phyloP scores from a whole-genome alignment of 768 basidiomycete species.

The Leccinum sublutescens region DNA sequence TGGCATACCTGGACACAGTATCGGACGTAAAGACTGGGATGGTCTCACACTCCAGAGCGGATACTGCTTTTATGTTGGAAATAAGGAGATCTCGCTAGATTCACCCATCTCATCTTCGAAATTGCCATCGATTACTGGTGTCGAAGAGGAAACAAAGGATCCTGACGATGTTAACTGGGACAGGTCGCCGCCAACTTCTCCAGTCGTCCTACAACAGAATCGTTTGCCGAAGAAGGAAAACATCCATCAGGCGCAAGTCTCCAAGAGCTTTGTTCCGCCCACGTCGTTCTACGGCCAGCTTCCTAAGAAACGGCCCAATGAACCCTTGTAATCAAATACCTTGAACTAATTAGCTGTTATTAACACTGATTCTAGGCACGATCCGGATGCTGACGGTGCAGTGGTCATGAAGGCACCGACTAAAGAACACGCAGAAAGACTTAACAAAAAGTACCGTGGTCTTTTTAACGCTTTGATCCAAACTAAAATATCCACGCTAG shows the following conservation, averaged over 20 bases:
- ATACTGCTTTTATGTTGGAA: slow-evolving; percentile 46
- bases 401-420: slow-evolving; percentile 84
- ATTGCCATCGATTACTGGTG: slow-evolving; percentile 45
- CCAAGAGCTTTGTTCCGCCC: slow-evolving; percentile 46
- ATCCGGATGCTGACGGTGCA: slow-evolving; percentile 73
- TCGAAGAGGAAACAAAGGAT: slow-evolving; percentile 29
- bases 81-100: slow-evolving; percentile 64
- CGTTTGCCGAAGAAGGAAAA: slow-evolving; percentile 22
- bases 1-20: slow-evolving; percentile 35
- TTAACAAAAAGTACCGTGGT: slow-evolving; percentile 62
- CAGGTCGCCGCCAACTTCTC: slow-evolving; percentile 16
- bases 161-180: slow-evolving; percentile 15
- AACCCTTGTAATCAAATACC: slow-evolving; percentile 20
- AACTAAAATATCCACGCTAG: slow-evolving; percentile 36
- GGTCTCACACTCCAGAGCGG: slow-evolving; percentile 45
- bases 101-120: slow-evolving; percentile 46
- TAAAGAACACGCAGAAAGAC: slow-evolving; percentile 59
- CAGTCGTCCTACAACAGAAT: slow-evolving; percentile 1
- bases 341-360: not conserved
- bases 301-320: slow-evolving; percentile 29
- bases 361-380: slow-evolving; percentile 49
- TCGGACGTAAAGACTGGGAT: slow-evolving; percentile 63
- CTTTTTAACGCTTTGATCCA: slow-evolving; percentile 4
- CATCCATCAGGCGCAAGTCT: slow-evolving; percentile 9
- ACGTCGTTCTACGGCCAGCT: slow-evolving; percentile 60